Evolutionary conservation across 225 moss, liverwort and hornwort species (phyloP), one percentile per base, ranked within the genome.

Genomic region (Antitrichia curtipendula): DNA sequence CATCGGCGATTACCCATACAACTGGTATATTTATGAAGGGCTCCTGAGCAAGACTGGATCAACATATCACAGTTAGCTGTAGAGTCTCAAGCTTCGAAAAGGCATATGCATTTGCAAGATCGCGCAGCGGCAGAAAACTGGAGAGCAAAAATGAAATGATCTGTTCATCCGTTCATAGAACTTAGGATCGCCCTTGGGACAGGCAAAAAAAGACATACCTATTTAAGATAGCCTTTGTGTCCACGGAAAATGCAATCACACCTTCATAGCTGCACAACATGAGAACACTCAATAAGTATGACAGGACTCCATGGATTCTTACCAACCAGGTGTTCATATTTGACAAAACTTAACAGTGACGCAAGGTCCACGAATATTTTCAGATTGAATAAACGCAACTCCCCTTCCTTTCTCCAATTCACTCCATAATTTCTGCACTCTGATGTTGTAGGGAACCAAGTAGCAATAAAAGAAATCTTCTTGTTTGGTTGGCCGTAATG

Each of bases 221-320:
- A 75, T 91, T 82, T 60, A 94, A 45, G 15, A 90, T 89, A 80
- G 90, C 80, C 85, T 94, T 94, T 56, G 91, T 80, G 47, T 88
- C 86, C 80, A 90, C 89, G n/a, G 94, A 94, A 82, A 93, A 87
- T 88, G 92, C 86, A 82, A 94, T 91, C 59, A 94, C 89, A 58
- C 94, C 92, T 89, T 94, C 94, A 57, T 93, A 94, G 84, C 94
- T 94, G 92, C 91, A 91, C 56, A 86, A 61, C 40, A 91, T 56
- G 59, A 87, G 75, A 82, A 69, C 59, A 57, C 38, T 59, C 29
- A 82, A 89, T 50, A 60, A 64, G 61, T 79, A 32, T 78, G 86
- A 69, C 62, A 82, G 38, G 43, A 85, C 16, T 71, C 50, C 81
- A 59, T 45, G 90, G 41, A 84, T 38, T 76, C 75, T 56, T 70